Evolutionary conservation across 495 filamentous ascomycete genomes (phyloP), one percentile per base, ranked within the genome.

Genomic region (Thermochaetoides thermophila): DNA sequence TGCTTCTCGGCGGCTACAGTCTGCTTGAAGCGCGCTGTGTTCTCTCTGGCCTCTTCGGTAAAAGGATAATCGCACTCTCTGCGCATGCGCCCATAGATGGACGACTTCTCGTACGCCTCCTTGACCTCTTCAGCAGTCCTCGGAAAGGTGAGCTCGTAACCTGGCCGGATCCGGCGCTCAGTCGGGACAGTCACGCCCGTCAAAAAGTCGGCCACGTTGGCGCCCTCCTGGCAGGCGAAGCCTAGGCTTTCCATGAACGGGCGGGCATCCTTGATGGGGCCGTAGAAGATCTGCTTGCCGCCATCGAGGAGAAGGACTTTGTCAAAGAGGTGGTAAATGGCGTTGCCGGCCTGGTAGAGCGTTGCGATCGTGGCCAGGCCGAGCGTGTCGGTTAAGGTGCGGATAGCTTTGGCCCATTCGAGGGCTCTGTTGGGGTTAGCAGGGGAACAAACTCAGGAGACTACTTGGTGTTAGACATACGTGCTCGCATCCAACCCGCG

Each of bases 291-390:
- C 40, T 76, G 52, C n/a, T 68, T 59, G 5, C 75, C 76, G 45
- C 69, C 67, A 38, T 76, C 75, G 0, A 81, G 46, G 0, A 79
- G 66, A n/a, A 60, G 50, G 3, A 70, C 68, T 41, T 74, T 74
- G 48, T 76, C 69, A 35, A 74, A 78, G 20, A 68, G 52, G 25
- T 78, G 61, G 38, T 79, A 81, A 20, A 76, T 73, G 10, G 59
- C 59, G 35, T 85, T 74, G 29, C 70, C 69, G 4, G 76, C 78
- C 46, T 86, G 79, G 45, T 86, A 84, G 20, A 84, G 69, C 0
- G 77, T 70, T 7, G 82, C 75, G 20, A 69, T 50, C 12, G 69
- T 63, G 4, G 71, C 70, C 8, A 66, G 59, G 2, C 69, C 64
- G 22, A 52, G 51, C 22, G 74, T 56, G 27, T 74, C 65, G 4